Evolutionary conservation across 768 basidiomycete genomes (phyloP).

Genomic region (Mycena albidolilacea): DNA sequence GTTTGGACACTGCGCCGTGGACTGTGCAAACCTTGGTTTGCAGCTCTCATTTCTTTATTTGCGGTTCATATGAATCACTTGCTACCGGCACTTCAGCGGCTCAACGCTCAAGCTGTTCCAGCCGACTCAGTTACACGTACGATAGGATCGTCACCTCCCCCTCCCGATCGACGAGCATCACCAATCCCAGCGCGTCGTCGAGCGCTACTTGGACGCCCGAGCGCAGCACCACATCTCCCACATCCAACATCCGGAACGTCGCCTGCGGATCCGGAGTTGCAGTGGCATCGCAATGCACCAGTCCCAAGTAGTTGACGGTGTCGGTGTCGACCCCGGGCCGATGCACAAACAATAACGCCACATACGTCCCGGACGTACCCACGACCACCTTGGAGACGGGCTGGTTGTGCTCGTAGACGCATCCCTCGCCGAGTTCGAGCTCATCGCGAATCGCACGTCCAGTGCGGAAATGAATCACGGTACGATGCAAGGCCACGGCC

Average conservation of each 20-base stretch:
- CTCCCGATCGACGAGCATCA: background rate
- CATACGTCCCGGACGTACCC: background rate
- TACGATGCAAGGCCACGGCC: background rate
- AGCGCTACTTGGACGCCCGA: background rate
- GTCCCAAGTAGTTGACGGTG: background rate
- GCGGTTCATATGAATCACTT: too few species aligned
- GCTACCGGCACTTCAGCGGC: too few species aligned
- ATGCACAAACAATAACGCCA: background rate
- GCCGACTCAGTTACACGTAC: background rate
- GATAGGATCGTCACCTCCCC: background rate
- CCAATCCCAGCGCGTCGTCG: background rate
- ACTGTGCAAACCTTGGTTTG: too few species aligned
- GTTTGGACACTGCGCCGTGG: too few species aligned
- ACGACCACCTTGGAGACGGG: background rate
- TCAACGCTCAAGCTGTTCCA: too few species aligned
- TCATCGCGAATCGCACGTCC: background rate
- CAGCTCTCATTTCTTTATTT: too few species aligned
- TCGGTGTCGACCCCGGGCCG: background rate
- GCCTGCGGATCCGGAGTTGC: background rate
- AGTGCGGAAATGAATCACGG: constrained; percentile 7
- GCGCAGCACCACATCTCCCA: background rate
- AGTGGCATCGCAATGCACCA: background rate
- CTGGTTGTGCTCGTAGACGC: background rate
- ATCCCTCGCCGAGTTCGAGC: background rate
- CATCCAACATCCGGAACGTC: background rate